Evolutionary conservation across 2,329 filamentous ascomycete genomes (phyloP).

Genomic region (Magnaporthiopsis poae): DNA sequence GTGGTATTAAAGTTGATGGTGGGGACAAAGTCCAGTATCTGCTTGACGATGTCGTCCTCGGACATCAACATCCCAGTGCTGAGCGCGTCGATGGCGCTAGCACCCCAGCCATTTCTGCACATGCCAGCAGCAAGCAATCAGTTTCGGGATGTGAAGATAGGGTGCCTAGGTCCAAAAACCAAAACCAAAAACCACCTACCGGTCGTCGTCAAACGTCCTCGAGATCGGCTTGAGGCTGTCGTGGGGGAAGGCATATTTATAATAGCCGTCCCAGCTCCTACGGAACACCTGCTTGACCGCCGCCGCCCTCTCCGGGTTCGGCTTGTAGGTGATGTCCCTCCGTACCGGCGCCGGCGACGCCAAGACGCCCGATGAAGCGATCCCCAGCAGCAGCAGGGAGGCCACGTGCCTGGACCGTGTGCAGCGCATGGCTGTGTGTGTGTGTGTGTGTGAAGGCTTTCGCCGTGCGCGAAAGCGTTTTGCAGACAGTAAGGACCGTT

Average conservation of each 20-base stretch:
- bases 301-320: constrained; percentile 36
- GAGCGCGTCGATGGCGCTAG: constrained; percentile 70
- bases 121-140: neutral
- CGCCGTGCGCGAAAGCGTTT: no score
- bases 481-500: neutral
- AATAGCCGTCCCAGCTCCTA: constrained; percentile 64
- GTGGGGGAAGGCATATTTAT: constrained; percentile 63
- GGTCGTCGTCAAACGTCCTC: constrained; percentile 57
- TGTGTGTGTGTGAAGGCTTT: neutral
- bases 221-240: constrained; percentile 64
- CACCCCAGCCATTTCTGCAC: constrained; percentile 70
- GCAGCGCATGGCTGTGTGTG: constrained; percentile 9
- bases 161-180: neutral
- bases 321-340: constrained; percentile 13
- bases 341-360: constrained; percentile 9
- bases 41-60: constrained; percentile 53
- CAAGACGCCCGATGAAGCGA: constrained; percentile 7
- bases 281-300: constrained; percentile 61
- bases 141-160: neutral
- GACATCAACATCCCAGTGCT: constrained; percentile 72
- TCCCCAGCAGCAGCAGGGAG: constrained; percentile 3
- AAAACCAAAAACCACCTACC: constrained; percentile 37
- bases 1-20: constrained; percentile 62
- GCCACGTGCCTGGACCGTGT: neutral
- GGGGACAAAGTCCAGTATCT: constrained; percentile 62